phyloP scores from a whole-genome alignment of 2,329 filamentous ascomycete species.

The Arthrobotrys sinensis region DNA sequence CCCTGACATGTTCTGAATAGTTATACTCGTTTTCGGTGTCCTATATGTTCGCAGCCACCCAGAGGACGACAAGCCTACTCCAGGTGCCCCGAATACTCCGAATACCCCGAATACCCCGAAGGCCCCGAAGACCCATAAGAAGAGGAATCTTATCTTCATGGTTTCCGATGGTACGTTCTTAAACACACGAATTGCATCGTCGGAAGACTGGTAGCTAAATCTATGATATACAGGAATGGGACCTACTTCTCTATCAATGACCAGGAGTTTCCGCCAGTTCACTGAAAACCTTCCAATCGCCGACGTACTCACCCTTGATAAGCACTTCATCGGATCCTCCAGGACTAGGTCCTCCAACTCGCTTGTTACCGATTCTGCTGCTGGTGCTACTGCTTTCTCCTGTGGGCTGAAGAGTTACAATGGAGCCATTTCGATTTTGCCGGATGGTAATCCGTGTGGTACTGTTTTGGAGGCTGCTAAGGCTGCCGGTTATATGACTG shows the following conservation, averaged over 20 bases:
- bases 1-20: constrained; percentile 65
- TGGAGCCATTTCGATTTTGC: constrained; percentile 90
- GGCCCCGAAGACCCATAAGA: constrained; percentile 67
- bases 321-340: constrained; percentile 90
- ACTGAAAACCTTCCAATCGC: constrained; percentile 79
- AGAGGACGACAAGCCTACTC: constrained; percentile 67
- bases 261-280: constrained; percentile 87
- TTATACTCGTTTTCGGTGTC: constrained; percentile 63
- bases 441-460: constrained; percentile 87
- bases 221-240: constrained; percentile 76
- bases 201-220: constrained; percentile 1
- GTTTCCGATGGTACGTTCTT: constrained; percentile 83
- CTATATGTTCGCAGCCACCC: constrained; percentile 63
- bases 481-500: constrained; percentile 89
- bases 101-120: constrained; percentile 15
- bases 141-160: constrained; percentile 98
- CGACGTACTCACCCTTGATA: constrained; percentile 84
- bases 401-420: constrained; percentile 97
- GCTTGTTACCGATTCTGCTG: constrained; percentile 93
- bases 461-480: constrained; percentile 95
- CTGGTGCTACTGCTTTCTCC: constrained; percentile 96
- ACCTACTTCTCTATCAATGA: constrained; percentile 88
- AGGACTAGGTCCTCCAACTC: constrained; percentile 87
- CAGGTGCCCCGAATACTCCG: constrained; percentile 65
- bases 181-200: too few relatives aligned